Evolutionary conservation across 441 rosid genomes (phyloP).

Genomic region (Syzygium malaccense): DNA sequence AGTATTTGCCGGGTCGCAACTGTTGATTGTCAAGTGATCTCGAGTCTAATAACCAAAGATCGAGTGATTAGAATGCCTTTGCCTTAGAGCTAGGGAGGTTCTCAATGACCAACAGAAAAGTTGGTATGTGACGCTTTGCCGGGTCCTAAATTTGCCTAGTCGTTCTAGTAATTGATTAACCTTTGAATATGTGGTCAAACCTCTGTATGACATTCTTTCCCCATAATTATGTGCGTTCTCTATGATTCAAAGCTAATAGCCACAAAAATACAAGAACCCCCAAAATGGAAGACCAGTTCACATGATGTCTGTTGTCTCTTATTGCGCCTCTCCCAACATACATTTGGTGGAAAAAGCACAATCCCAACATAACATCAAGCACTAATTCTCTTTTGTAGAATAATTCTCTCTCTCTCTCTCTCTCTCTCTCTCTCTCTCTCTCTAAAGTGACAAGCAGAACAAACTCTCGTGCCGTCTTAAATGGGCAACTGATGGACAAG

Average conservation of each 20-base stretch:
- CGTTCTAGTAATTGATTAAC: background rate
- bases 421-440: background rate
- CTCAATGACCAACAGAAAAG: background rate
- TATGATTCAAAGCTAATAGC: background rate
- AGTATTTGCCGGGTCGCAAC: background rate
- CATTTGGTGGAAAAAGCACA: background rate
- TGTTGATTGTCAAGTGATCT: background rate
- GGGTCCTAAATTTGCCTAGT: background rate
- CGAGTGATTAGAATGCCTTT: background rate
- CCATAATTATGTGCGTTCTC: background rate
- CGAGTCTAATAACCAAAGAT: background rate
- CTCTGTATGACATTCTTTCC: background rate
- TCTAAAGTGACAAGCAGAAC: background rate
- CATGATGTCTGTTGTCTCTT: background rate
- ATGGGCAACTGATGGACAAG: background rate
- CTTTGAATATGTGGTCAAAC: background rate
- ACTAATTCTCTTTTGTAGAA: background rate
- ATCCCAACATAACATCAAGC: background rate
- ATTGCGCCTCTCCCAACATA: background rate
- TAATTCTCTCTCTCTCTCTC: background rate
- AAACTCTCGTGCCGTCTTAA: background rate
- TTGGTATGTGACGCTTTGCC: background rate
- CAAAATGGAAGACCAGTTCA: background rate
- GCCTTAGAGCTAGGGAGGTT: background rate
- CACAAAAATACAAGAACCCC: background rate